Conservation (phyloP, 805 yeast species). For the Saccharomycopsis malanga region DNA sequence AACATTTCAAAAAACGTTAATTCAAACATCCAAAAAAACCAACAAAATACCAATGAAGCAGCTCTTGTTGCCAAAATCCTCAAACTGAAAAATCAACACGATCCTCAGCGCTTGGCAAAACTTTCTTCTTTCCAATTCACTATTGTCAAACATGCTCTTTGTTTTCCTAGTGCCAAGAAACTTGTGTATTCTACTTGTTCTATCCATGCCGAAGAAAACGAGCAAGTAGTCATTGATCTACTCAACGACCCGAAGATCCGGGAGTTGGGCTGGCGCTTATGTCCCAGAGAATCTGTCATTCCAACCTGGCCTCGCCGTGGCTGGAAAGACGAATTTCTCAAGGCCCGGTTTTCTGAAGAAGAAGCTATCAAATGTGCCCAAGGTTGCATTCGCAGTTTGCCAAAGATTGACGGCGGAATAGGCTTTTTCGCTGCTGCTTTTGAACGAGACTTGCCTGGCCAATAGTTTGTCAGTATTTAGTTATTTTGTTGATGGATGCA, state of each 20-base stretch:
- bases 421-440: conserved; percentile 97
- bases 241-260: conserved; percentile 59
- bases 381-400: conserved; percentile 80
- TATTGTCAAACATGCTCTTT: conserved; percentile 82
- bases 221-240: conserved; percentile 78
- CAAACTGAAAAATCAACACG: conserved; percentile 33
- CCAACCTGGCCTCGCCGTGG: conserved; percentile 91
- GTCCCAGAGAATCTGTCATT: conserved; percentile 54
- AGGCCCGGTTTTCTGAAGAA: conserved; percentile 36
- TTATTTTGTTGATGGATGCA: too few species aligned
- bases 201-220: conserved; percentile 89
- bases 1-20: conserved; percentile 21
- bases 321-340: conserved; percentile 53
- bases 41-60: conserved; percentile 29
- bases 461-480: not conserved
- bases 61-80: conserved; percentile 28
- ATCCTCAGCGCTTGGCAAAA: conserved; percentile 54
- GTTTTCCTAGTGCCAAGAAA: conserved; percentile 66
- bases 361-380: conserved; percentile 58
- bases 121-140: conserved; percentile 81
- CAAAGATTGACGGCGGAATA: conserved; percentile 93
- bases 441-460: conserved; percentile 35
- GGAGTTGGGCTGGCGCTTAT: conserved; percentile 67
- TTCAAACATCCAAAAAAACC: conserved; percentile 21
- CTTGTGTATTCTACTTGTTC: conserved; percentile 96